phyloP scores from a whole-genome alignment of 805 yeast genomes.

The Blastobotrys attinorum region DNA sequence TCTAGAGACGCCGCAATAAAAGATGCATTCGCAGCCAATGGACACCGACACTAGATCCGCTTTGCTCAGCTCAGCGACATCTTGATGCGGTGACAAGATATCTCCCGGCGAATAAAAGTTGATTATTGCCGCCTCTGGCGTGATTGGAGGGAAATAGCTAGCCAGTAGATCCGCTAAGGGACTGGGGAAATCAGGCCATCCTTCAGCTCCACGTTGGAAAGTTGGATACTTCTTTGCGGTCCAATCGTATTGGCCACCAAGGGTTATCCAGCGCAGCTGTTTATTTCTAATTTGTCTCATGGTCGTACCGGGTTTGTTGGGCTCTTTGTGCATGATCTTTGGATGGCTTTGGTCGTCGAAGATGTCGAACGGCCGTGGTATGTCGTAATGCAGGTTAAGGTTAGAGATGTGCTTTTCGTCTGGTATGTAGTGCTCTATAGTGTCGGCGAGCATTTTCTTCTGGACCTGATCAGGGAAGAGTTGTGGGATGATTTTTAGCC shows the following conservation, averaged over 20 bases:
- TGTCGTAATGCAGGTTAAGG: slow-evolving; percentile 27
- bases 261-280: slow-evolving; percentile 38
- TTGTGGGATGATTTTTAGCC: slow-evolving; percentile 25
- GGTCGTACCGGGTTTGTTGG: slow-evolving; percentile 14
- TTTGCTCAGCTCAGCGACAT: slow-evolving; percentile 32
- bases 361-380: slow-evolving; percentile 27
- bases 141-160: slow-evolving; percentile 20
- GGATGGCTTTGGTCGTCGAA: slow-evolving; percentile 16
- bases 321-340: slow-evolving; percentile 7
- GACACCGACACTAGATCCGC: slow-evolving; percentile 33
- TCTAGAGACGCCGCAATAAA: slow-evolving; percentile 26
- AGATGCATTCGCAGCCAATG: slow-evolving; percentile 34
- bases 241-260: slow-evolving; percentile 42
- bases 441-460: slow-evolving; percentile 22
- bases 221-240: slow-evolving; percentile 35
- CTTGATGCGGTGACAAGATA: slow-evolving; percentile 36
- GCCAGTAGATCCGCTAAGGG: slow-evolving; percentile 19
- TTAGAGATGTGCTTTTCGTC: slow-evolving; percentile 30
- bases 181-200: slow-evolving; percentile 29
- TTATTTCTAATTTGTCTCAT: slow-evolving; percentile 16
- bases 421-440: slow-evolving; percentile 27
- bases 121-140: slow-evolving; percentile 35
- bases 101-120: slow-evolving; percentile 38
- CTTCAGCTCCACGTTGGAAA: slow-evolving; percentile 24
- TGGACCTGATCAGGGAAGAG: slow-evolving; percentile 24